A percentile compares a stretch with the other conserved stretches of the same genome.
Conservation (phyloP, 2,329 filamentous ascomycete species). For the Sporothrix humicola region DNA sequence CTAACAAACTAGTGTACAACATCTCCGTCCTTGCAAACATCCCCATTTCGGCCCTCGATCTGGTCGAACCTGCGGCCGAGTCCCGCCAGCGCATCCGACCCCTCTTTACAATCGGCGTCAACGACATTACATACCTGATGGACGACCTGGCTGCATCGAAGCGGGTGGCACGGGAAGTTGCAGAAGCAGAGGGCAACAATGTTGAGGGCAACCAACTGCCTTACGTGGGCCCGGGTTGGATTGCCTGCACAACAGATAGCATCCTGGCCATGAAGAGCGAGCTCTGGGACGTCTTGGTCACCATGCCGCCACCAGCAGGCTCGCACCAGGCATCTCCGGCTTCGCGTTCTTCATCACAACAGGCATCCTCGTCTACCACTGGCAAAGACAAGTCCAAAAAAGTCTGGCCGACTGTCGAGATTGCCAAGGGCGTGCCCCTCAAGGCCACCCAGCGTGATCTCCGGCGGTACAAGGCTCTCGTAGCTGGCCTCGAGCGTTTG, state of each 20-base stretch:
- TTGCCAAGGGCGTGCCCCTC: constrained; percentile 66
- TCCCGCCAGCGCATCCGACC: constrained; percentile 72
- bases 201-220: constrained; percentile 35
- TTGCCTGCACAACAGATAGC: constrained; percentile 94
- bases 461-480: constrained; percentile 75
- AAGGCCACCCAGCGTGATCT: constrained; percentile 91
- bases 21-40: constrained; percentile 92
- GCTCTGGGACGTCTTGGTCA: constrained; percentile 88
- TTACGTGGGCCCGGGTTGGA: constrained; percentile 72
- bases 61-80: constrained; percentile 64
- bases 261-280: constrained; percentile 85
- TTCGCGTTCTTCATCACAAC: background rate
- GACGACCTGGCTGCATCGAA: constrained; percentile 60
- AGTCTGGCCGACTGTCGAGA: constrained; percentile 78
- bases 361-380: constrained; percentile 46
- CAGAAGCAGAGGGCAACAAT: constrained; percentile 43
- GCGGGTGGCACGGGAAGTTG: constrained; percentile 40
- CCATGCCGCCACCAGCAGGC: constrained; percentile 66
- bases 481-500: constrained; percentile 64
- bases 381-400: constrained; percentile 62
- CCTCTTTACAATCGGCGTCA: constrained; percentile 91
- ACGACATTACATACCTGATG: constrained; percentile 83
- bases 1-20: constrained; percentile 73
- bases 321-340: background rate
- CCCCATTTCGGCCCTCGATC: constrained; percentile 72